These are phyloP conservation scores for Calonectria henricotiae DNA, from an alignment of 2,329 filamentous ascomycete genomes.

Conservation along the genomic window DNA sequence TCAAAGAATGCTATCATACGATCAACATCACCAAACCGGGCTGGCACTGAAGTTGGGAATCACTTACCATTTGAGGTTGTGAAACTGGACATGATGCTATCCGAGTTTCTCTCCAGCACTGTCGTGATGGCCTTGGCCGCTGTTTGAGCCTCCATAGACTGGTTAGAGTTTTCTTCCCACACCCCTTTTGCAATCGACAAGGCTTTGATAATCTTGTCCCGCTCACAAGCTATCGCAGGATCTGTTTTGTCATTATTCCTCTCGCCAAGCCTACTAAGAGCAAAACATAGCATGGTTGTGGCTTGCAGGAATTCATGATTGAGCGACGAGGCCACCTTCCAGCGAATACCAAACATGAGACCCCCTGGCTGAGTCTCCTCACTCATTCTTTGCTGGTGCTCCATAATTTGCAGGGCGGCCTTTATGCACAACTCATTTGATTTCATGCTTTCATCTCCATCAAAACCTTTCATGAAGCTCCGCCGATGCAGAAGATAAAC, in stretches of 20 bases:
- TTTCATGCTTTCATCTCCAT: conserved; percentile 2
- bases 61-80: background rate
- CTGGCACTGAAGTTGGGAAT: background rate
- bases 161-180: conserved; percentile 27
- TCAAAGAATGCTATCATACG: background rate
- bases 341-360: conserved; percentile 44
- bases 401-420: conserved; percentile 40
- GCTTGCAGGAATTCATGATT: conserved; percentile 44
- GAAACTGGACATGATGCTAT: too few relatives aligned
- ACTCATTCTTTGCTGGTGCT: conserved; percentile 40
- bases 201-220: conserved; percentile 8
- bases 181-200: background rate
- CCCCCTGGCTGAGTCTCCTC: conserved; percentile 43
- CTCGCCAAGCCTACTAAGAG: conserved; percentile 30
- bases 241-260: background rate
- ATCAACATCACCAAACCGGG: background rate
- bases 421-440: conserved; percentile 33
- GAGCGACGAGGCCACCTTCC: conserved; percentile 42
- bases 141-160: conserved; percentile 26
- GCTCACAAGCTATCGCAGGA: background rate
- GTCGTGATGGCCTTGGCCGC: conserved; percentile 24
- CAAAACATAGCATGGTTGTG: conserved; percentile 45
- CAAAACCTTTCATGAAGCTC: conserved; percentile 25
- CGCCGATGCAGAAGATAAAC: conserved; percentile 35
- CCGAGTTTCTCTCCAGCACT: background rate